Percentiles rank a stretch among this genome's conserved stretches.
Conservation (phyloP, 2,329 filamentous ascomycete genomes). For the Phaeomoniella chlamydospora region DNA sequence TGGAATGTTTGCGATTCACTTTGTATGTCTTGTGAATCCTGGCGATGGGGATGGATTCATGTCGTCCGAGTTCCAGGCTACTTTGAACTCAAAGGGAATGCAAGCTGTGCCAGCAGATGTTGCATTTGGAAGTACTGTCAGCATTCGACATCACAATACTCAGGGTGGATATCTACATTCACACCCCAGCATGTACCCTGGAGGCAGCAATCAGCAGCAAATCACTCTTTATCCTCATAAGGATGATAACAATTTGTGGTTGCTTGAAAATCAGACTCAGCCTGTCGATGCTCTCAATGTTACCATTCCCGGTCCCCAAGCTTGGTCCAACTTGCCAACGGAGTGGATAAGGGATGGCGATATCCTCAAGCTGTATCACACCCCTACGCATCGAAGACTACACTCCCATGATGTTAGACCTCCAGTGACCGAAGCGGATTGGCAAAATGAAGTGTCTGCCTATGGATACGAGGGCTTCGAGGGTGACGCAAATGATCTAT, state of each 20-base stretch:
- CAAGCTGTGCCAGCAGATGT: conserved; percentile 88
- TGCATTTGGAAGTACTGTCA: conserved; percentile 72
- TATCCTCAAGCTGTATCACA: conserved; percentile 71
- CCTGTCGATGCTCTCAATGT: conserved; percentile 58
- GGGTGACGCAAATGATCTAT: conserved; percentile 91
- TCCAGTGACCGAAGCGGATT: conserved; percentile 73
- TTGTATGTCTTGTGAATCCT: conserved; percentile 81
- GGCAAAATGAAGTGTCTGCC: conserved; percentile 92
- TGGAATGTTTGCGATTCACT: conserved; percentile 95
- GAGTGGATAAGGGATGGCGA: conserved; percentile 65
- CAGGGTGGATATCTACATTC: conserved; percentile 97
- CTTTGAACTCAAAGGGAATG: conserved; percentile 93
- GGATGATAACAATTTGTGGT: conserved; percentile 93
- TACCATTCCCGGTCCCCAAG: conserved; percentile 63
- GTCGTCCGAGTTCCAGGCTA: conserved; percentile 98
- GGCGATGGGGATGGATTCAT: conserved; percentile 98
- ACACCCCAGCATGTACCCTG: conserved; percentile 93
- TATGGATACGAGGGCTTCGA: conserved; percentile 96
- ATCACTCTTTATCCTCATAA: conserved; percentile 98
- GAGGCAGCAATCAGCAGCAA: conserved; percentile 95
- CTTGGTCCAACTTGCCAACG: conserved; percentile 65
- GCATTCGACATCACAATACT: conserved; percentile 85
- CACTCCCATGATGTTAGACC: conserved; percentile 92
- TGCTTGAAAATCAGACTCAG: conserved; percentile 92
- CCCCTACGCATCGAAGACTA: conserved; percentile 69